Base-by-base conservation (phyloP, 75 land plant species). In the Cryptomeria japonica region DNA sequence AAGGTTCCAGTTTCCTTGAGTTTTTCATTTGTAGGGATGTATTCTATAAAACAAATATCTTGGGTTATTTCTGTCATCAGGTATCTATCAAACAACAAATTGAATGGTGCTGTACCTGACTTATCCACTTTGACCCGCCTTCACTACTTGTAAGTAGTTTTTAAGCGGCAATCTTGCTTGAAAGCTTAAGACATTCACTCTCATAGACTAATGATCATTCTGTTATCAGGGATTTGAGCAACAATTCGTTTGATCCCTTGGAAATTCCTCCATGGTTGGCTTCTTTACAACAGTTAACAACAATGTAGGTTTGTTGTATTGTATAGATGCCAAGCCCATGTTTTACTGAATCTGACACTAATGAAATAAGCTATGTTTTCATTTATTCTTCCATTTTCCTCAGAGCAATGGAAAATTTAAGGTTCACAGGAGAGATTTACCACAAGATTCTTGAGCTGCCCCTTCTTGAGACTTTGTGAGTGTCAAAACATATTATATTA, bases 391-490 rank as follows among this genome's bases (percentile, higher is more conserved):
- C 39, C 16, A 19, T 79, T 38, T 79, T 38, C 19, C 6, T 31
- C 56, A 84, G 37, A 31, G 34, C 28, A 3, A 42, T 49, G 56
- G 85, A 84, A 28, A 32, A 49, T 44, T 25, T 42, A 25, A n/a
- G 16, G 10, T n/a, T 84, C 8, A 15, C 19, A 14, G 56, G 85
- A 32, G 13, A 84, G 85, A 49, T 84, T 47, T n/a, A 42, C 34
- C n/a, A 31, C 32, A 4, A n/a, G 8, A 44, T 49, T 49, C n/a
- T 49, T 49, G 31, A 84, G 49, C 32, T 47, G 56, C 13, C 55
- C 7, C 34, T 8, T 25, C 85, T 49, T 0, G 85, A 84, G 85
- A 84, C 85, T 13, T 11, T 84, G 89, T 61, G 68, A 61, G 68
- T 61, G 68, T 61, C 68, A 58, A 58, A 18, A 61, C 28, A 22